Evolutionary conservation across 2,329 filamentous ascomycete genomes (phyloP).

Genomic region (Thermothelomyces thermophilus): DNA sequence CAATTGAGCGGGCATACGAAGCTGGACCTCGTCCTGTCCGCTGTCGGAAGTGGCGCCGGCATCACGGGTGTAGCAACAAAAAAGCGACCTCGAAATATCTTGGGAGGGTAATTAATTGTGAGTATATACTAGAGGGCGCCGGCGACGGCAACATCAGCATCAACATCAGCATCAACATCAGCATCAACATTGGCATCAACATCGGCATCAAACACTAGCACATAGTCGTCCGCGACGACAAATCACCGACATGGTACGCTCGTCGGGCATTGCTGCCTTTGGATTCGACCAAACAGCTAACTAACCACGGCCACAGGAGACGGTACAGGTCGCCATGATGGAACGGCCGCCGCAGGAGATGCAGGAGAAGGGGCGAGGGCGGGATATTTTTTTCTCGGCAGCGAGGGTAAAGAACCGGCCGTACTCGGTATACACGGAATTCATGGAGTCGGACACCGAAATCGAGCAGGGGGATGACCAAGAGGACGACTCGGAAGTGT

Average conservation of each 20-base stretch:
- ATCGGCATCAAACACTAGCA: too few species aligned
- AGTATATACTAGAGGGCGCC: conserved; percentile 28
- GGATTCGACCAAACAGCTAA: background rate
- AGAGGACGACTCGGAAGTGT: conserved; percentile 56
- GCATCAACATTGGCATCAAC: too few species aligned
- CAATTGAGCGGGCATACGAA: conserved; percentile 31
- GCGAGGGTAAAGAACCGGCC: conserved; percentile 50
- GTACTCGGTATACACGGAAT: conserved; percentile 66
- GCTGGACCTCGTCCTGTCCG: conserved; percentile 28
- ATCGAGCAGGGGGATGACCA: conserved; percentile 65
- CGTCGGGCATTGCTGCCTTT: background rate
- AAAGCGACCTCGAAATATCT: conserved; percentile 1
- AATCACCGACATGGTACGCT: conserved; percentile 16
- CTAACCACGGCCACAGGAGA: conserved; percentile 22
- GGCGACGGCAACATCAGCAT: conserved; percentile 34
- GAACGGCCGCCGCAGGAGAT: conserved; percentile 43
- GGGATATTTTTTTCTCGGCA: conserved; percentile 57
- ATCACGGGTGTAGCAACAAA: background rate
- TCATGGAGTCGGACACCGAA: conserved; percentile 68
- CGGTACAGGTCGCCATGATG: conserved; percentile 28
- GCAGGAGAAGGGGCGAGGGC: conserved; percentile 43
- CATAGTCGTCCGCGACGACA: conserved; percentile 3
- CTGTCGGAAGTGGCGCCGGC: conserved; percentile 19
- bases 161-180: too few species aligned
- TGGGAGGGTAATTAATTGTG: background rate